Conservation (phyloP, 257 asterid species). For the Schizonepeta tenuifolia region DNA sequence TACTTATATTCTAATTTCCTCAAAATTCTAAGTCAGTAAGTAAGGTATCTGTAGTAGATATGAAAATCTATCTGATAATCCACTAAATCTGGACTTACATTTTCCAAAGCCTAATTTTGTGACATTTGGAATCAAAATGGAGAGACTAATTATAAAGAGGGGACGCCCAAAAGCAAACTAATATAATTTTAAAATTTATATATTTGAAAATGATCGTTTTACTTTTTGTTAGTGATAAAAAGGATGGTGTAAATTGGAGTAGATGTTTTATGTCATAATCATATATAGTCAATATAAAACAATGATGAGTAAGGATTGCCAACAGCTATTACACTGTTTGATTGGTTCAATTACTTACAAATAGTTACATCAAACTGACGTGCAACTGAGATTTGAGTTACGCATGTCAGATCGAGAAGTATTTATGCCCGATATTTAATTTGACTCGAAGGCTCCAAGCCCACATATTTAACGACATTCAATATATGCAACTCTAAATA, state of each 20-base stretch:
- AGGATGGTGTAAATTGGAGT: too few species aligned
- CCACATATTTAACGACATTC: too few species aligned
- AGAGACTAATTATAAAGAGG: constrained; percentile 4
- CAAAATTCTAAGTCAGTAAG: constrained; percentile 25
- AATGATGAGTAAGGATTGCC: constrained; percentile 22
- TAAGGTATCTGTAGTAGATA: constrained; percentile 32
- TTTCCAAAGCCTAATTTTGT: constrained; percentile 15
- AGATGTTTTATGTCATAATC: constrained; percentile 15
- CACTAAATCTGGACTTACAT: constrained; percentile 26
- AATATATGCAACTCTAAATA: too few species aligned
- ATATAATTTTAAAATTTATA: too few species aligned
- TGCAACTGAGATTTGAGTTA: not conserved
- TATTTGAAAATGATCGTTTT: too few species aligned
- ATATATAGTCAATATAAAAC: constrained; percentile 31
- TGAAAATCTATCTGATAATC: constrained; percentile 13
- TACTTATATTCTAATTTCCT: not conserved
- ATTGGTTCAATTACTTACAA: not conserved
- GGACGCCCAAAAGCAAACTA: constrained; percentile 42
- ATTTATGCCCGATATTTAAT: not conserved
- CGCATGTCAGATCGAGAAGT: not conserved
- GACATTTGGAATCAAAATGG: constrained; percentile 35
- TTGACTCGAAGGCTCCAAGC: too few species aligned
- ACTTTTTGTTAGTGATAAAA: too few species aligned
- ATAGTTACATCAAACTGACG: not conserved
- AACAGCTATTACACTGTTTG: constrained; percentile 4